phyloP scores from a whole-genome alignment of 768 basidiomycete species.

The Serendipita indica region DNA sequence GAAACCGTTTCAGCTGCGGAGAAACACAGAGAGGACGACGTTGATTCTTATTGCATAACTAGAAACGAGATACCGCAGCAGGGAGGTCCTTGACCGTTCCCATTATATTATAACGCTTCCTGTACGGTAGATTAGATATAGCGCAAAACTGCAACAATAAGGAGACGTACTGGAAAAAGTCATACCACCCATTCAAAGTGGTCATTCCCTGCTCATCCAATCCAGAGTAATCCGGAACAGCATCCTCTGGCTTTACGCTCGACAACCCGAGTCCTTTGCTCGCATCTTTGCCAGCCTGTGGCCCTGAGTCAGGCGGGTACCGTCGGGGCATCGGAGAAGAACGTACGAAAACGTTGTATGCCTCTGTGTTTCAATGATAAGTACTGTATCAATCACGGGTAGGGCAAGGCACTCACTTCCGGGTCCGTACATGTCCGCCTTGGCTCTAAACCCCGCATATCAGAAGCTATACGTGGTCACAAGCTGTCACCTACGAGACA shows the following conservation, averaged over 20 bases:
- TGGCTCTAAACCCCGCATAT: constrained; percentile 29
- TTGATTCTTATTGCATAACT: background rate
- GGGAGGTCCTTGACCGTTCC: constrained; percentile 53
- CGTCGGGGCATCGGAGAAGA: background rate
- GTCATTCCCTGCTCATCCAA: constrained; percentile 59
- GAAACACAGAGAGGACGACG: too few species aligned
- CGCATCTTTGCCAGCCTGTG: constrained; percentile 88
- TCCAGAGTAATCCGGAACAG: constrained; percentile 68
- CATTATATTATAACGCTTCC: constrained; percentile 80
- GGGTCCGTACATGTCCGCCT: constrained; percentile 77
- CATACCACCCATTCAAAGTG: constrained; percentile 77
- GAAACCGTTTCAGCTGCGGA: background rate
- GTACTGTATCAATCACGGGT: background rate
- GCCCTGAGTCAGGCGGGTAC: constrained; percentile 15
- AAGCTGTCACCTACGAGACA: constrained; percentile 28
- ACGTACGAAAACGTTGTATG: background rate
- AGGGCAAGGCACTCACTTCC: constrained; percentile 27
- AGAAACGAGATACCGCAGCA: constrained; percentile 19
- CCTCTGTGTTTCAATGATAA: background rate
- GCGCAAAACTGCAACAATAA: background rate
- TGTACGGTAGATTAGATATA: constrained; percentile 23
- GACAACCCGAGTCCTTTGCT: constrained; percentile 82
- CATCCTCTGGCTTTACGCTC: constrained; percentile 72
- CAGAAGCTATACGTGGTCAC: background rate
- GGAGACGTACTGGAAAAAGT: constrained; percentile 65